phyloP scores from a whole-genome alignment of 2,329 filamentous ascomycete species.

The Sporothrix sp. region DNA sequence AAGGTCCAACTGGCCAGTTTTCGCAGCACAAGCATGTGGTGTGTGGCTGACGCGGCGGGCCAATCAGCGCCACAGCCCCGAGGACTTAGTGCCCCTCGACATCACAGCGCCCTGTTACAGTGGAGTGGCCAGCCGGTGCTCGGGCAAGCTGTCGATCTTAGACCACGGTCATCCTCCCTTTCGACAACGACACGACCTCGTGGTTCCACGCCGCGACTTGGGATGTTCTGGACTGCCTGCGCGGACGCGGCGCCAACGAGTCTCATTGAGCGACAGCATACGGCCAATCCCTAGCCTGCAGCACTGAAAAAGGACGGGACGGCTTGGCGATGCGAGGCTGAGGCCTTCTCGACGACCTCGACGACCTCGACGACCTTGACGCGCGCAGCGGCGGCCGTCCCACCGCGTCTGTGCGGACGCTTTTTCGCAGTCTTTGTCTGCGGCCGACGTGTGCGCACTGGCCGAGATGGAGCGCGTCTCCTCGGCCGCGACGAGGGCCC shows the following conservation, averaged over 20 bases:
- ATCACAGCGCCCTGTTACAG: too few species aligned
- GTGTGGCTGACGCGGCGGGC: neutral
- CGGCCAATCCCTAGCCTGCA: too few species aligned
- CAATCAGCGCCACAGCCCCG: too few species aligned
- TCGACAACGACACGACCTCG: neutral
- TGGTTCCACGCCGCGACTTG: neutral
- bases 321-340: conserved; percentile 9
- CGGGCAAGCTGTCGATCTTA: conserved; percentile 6
- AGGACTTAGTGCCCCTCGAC: too few species aligned
- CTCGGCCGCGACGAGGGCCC: conserved; percentile 45
- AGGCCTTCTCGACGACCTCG: neutral
- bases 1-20: conserved; percentile 9
- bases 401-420: too few species aligned
- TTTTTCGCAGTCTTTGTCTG: too few species aligned
- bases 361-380: neutral
- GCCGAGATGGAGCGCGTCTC: conserved; percentile 35
- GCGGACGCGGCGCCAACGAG: neutral
- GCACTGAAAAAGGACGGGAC: neutral
- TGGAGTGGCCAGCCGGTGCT: neutral
- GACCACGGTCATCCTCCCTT: neutral
- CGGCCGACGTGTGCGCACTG: too few species aligned
- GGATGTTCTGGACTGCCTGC: neutral
- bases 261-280: too few species aligned
- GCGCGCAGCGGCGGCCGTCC: too few species aligned
- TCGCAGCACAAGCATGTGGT: conserved; percentile 7